Evolutionary conservation across 2,329 filamentous ascomycete species (phyloP), one percentile per base, ranked within the genome.

Genomic region (Coccinonectria pachysandricola): DNA sequence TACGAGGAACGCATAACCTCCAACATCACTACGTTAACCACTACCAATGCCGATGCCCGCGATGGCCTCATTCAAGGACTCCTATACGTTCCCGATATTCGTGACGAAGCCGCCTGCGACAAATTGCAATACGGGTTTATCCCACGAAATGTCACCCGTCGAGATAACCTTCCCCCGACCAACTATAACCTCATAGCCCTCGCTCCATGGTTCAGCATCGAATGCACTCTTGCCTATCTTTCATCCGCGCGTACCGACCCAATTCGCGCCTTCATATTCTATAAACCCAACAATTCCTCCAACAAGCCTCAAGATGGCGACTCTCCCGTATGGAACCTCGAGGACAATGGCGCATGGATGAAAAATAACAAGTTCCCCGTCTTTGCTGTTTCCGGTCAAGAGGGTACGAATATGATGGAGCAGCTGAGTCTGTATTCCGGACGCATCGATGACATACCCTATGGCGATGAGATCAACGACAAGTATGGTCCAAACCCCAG

Each of bases 31-130:
- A 92, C 84, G 0, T 63, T 95, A 9, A 82, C 82, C 3, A 73
- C 69, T 16, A 79, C 74, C 34, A 75, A 73, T 48, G 65, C 72
- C 27, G 64, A 69, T 16, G 62, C 62, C 7, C 53, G 64, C 19
- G 71, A 77, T 37, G 69, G 69, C 28, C 60, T 72, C 28, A 73
- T 91, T 18, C 70, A 74, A 37, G 88, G 88, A 35, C 69, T 95
- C 10, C 67, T 96, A 31, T 96, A 91, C 52, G 79, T 93, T 3
- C 91, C 88, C 4, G 71, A 77, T 33, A 64, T 94, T 20, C 50
- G 56, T 5, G 30, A 46, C 8, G 50, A 64, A 30, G 67, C 79
- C 35, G 56, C 64, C 0, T 95, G 87, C 57, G 64, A 65, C 47
- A 60, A 72, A 10, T 55, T 69, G 23, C 73, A 79, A 21, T 65